phyloP scores from a whole-genome alignment of 208 protist species.

The Lotmaria passim region DNA sequence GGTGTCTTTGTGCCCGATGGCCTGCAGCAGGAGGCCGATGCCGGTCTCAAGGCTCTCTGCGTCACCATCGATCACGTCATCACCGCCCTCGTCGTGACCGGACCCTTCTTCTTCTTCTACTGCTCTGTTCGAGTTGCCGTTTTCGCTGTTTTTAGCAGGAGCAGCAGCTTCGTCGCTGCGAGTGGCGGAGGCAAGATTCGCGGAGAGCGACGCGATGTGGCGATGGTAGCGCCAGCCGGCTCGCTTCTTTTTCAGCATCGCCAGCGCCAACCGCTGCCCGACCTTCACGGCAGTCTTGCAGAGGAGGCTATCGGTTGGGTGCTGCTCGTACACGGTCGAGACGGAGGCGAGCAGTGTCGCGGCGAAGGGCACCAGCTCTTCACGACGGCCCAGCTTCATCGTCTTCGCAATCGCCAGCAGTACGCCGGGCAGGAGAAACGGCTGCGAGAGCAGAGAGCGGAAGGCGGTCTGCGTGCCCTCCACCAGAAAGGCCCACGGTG shows the following conservation, averaged over 20 bases:
- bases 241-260: slow-evolving; percentile 77
- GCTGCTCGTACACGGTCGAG: slow-evolving; percentile 32
- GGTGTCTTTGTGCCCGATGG: slow-evolving; percentile 89
- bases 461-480: slow-evolving; percentile 34
- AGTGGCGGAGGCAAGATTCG: slow-evolving; percentile 56
- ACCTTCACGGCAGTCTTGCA: slow-evolving; percentile 92
- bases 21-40: slow-evolving; percentile 72
- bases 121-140: neutral
- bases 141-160: neutral
- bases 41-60: slow-evolving; percentile 79
- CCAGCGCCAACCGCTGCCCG: slow-evolving; percentile 90
- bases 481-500: slow-evolving; percentile 21
- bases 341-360: slow-evolving; percentile 53
- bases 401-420: slow-evolving; percentile 86
- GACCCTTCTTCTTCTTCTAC: slow-evolving; percentile 3
- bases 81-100: slow-evolving; percentile 42
- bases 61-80: slow-evolving; percentile 57
- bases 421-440: slow-evolving; percentile 74
- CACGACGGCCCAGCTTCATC: slow-evolving; percentile 92
- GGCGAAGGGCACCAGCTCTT: slow-evolving; percentile 80
- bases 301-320: slow-evolving; percentile 62
- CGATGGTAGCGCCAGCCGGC: slow-evolving; percentile 93
- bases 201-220: slow-evolving; percentile 66
- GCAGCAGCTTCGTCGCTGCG: neutral
- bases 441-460: slow-evolving; percentile 29